Evolutionary conservation across 176 grass and related monocot species (phyloP), one percentile per base, ranked within the genome.

Genomic region (Eleusine coracana): DNA sequence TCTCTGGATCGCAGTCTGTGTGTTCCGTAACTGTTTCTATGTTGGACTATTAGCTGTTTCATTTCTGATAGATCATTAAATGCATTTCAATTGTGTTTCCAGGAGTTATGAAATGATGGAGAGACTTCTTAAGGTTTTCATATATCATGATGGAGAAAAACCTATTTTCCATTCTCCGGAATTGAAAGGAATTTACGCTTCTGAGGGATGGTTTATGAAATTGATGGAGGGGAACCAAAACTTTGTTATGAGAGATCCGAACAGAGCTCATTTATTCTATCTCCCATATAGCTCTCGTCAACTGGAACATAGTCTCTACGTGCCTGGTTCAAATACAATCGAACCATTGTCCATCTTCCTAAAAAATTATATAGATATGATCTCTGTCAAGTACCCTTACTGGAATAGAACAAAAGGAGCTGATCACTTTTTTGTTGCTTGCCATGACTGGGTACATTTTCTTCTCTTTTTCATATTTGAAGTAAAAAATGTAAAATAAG

Each of bases 61-160:
- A 11, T 16, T 85, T 81, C 37, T 58, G 13, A 56, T 88, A 29
- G 23, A 7, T 77, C 31, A 49, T 52, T 71, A 66, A 49, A 59
- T 41, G 15, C 44, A 68, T 68, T 68, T 14, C 46, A 79, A 63
- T 82, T 9, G n/a, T 75, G 54, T 38, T 71, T 87, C 59, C 84
- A 98, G 95, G 95, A 98, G 95, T 83, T 98, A 98, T 76, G 92
- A 95, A 86, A 54, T 95, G 64, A 98, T 98, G 95, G 92, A 93
- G 65, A 87, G 55, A 31, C 64, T 94, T 83, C 80, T 98, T 60
- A 98, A 95, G 81, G 84, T 95, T 70, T 98, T 91, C 36, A 89
- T 95, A 86, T 98, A 95, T 70, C 80, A 91, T 78, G 95, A 98
- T 60, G 95, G 95, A 70, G 68, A 70, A 12, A 89, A 83, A 81